Evolutionary conservation across 495 filamentous ascomycete species (phyloP).

Genomic region (Aspergillus nidulans): DNA sequence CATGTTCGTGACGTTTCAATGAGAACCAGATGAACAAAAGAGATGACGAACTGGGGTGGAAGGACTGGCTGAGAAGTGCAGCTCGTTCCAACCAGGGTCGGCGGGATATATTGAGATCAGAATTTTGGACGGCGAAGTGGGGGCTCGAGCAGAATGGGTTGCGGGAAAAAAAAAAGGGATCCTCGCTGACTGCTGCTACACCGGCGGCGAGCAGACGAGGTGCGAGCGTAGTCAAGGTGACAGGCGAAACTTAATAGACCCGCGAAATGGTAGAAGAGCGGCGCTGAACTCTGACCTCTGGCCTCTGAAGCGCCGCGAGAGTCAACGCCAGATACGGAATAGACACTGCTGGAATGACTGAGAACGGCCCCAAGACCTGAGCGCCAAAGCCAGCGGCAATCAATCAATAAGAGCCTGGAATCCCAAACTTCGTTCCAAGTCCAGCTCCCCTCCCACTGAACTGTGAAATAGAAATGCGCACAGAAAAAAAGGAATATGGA

Average conservation of each 20-base stretch:
- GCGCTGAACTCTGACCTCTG: slow-evolving; percentile 5
- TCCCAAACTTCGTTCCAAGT: not conserved
- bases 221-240: slow-evolving; percentile 16
- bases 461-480: not conserved
- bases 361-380: slow-evolving; percentile 2
- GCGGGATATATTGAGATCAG: slow-evolving; percentile 20
- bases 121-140: slow-evolving; percentile 18
- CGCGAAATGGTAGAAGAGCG: slow-evolving; percentile 8
- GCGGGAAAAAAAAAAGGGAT: slow-evolving; percentile 15
- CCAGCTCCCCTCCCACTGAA: not conserved
- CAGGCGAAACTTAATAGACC: slow-evolving; percentile 11
- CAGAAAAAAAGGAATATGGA: slow-evolving; percentile 8
- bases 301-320: slow-evolving; percentile 12
- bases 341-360: slow-evolving; percentile 7
- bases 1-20: slow-evolving; percentile 44
- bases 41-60: not conserved
- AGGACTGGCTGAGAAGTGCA: slow-evolving; percentile 3
- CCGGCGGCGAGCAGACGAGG: slow-evolving; percentile 15
- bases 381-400: slow-evolving; percentile 14
- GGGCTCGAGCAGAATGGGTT: slow-evolving; percentile 14
- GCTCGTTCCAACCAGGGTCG: slow-evolving; percentile 8
- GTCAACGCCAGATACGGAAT: slow-evolving; percentile 7
- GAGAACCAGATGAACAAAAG: not conserved
- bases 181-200: slow-evolving; percentile 8
- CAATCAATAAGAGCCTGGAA: not conserved